A percentile compares a stretch with the other conserved stretches of the same genome.
These are phyloP conservation scores for Entophlyctis luteolus DNA, from an alignment of 192 early-diverging fungal species.

Conservation along the genomic window DNA sequence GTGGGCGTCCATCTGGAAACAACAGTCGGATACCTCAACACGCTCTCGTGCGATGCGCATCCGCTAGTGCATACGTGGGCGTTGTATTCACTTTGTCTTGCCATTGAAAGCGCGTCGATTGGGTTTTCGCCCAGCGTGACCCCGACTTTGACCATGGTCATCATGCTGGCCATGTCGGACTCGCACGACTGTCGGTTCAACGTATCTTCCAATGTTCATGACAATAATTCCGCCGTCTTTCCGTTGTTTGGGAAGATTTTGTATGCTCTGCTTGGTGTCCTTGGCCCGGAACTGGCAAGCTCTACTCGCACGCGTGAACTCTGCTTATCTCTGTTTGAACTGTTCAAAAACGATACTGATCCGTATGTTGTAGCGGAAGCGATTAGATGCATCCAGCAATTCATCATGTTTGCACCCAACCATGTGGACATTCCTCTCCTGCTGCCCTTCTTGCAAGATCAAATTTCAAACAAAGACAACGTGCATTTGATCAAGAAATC, in stretches of 20 bases:
- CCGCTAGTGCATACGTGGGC: constrained; percentile 94
- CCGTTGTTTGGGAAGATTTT: constrained; percentile 79
- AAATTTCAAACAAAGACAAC: constrained; percentile 44
- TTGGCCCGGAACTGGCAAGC: constrained; percentile 86
- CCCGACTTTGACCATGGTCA: constrained; percentile 78
- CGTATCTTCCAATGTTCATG: constrained; percentile 75
- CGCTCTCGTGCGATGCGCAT: constrained; percentile 86
- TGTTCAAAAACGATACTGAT: constrained; percentile 73
- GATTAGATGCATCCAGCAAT: constrained; percentile 80
- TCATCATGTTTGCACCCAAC: constrained; percentile 84
- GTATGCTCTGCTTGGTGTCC: constrained; percentile 78
- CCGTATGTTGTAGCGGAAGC: constrained; percentile 75
- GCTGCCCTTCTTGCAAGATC: constrained; percentile 71
- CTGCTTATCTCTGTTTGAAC: constrained; percentile 73
- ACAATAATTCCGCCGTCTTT: constrained; percentile 57
- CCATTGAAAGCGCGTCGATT: constrained; percentile 79
- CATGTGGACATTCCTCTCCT: constrained; percentile 62
- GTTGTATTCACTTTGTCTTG: constrained; percentile 74
- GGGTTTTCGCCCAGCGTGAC: constrained; percentile 90
- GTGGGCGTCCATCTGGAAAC: constrained; percentile 78
- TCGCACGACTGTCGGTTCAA: constrained; percentile 72
- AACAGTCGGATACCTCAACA: constrained; percentile 83
- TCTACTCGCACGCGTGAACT: constrained; percentile 71
- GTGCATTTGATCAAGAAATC: constrained; percentile 65
- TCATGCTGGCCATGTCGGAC: constrained; percentile 86